Base-by-base conservation (phyloP, 495 filamentous ascomycete genomes). In the Xylona heveae region DNA sequence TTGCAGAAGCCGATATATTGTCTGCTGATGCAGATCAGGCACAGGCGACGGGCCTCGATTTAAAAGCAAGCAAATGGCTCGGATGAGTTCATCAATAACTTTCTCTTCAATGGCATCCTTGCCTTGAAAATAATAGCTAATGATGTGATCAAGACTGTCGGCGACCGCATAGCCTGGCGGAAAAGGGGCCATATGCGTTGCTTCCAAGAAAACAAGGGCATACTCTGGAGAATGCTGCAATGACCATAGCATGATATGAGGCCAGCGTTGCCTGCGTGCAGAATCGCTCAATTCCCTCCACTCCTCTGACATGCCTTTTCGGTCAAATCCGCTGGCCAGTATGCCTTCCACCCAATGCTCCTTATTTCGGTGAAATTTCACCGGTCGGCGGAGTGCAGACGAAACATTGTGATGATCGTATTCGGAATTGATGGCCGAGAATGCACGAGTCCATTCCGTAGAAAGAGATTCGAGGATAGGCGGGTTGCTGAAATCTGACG, bases 121-220 rank as follows among this genome's bases (percentile, higher is more conserved):
- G 14, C 8, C 20, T 19, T 36, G 30, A 21, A 49, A 45, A 30
- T 50, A 42, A 18, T 44, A 40, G 7, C 24, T 37, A 12, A 50
- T 48, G 29, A 75, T 34, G 28, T 61, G 56, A 5, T 52, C 35
- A 14, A 74, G 34, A 32, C 58, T 52, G 42, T 78, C 68, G 20
- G 45, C 45, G 6, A 69, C 45, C 33, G 66, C 54, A 23, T 58
- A 60, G 25, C 53, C 55, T 8, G 58, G 52, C n/a, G 62, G 58
- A 34, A 42, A 50, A 1, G 44, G 34, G 12, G 45, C 34, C 14
- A 50, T 42, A 26, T 64, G 45, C 6, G 59, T 65, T 10, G 57
- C 62, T 24, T 55, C 38, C 4, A 78, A 41, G 33, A 77, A 60
- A 9, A 52, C 45, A 16, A 61, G 44, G 2, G 62, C 47, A 21